These are phyloP conservation scores for Geotrichum aggregatum DNA, from an alignment of 1,139 yeast species.

Conservation along the genomic window DNA sequence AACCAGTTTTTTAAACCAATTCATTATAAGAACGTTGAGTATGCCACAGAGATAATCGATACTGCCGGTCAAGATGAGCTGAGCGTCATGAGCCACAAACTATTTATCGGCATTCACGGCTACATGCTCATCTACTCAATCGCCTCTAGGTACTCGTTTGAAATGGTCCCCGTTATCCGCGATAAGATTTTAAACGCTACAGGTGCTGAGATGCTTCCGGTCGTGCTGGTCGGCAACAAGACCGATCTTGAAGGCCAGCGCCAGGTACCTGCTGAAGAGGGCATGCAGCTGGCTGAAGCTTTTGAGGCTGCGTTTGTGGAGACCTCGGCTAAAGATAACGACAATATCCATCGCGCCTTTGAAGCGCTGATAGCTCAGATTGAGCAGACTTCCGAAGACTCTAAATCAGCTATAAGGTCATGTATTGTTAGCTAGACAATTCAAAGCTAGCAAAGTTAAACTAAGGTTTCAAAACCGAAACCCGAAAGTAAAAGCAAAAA, in stretches of 20 bases:
- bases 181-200: slow-evolving; percentile 77
- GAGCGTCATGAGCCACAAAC: slow-evolving; percentile 76
- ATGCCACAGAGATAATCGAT: slow-evolving; percentile 80
- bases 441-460: slow-evolving; percentile 21
- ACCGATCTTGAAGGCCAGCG: slow-evolving; percentile 59
- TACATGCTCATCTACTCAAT: slow-evolving; percentile 79
- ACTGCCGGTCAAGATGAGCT: slow-evolving; percentile 91
- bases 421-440: no score
- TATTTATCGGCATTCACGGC: slow-evolving; percentile 81
- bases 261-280: slow-evolving; percentile 64
- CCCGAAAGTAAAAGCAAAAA: no score
- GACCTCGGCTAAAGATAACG: slow-evolving; percentile 74
- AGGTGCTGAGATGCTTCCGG: slow-evolving; percentile 70
- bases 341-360: slow-evolving; percentile 63
- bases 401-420: slow-evolving; percentile 41
- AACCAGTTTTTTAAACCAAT: slow-evolving; percentile 78
- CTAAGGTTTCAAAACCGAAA: no score
- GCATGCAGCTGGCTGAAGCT: slow-evolving; percentile 56
- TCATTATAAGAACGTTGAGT: slow-evolving; percentile 67
- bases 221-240: slow-evolving; percentile 82
- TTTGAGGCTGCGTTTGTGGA: slow-evolving; percentile 68
- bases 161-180: slow-evolving; percentile 68
- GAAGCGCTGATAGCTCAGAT: slow-evolving; percentile 65
- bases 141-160: slow-evolving; percentile 74
- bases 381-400: slow-evolving; percentile 56